Evolutionary conservation across 345 rosid genomes (phyloP), one percentile per base, ranked within the genome.

Genomic region (Draba incana): DNA sequence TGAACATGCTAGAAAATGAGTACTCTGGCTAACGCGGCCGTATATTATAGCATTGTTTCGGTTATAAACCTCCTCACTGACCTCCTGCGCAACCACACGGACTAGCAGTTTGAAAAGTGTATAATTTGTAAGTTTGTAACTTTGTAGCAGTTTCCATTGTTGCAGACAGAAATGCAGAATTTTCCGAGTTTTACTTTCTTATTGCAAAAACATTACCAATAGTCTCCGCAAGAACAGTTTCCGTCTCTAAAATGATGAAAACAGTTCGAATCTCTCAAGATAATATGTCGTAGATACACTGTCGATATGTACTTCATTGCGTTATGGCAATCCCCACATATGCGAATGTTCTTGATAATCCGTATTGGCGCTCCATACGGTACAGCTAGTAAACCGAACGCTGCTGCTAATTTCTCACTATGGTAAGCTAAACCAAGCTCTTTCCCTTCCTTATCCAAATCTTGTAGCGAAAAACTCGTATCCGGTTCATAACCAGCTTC

Each of bases 251-350:
- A 94, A 70, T 91, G 99, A 78, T 91, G 99, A 78, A 91, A 94
- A 41, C 96, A 85, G 66, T 94, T 91, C 4, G 97, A 88, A 78
- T 91, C 97, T 77, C 96, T 81, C 77, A 94, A 77, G 66, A 89
- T 77, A 45, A 94, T 82, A 75, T 83, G 87, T 25, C 90, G 84
- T 33, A 3, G 42, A 77, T 71, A 91, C 16, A 86, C 87, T 28
- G 20, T 74, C 1, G 99, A 94, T 71, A 89, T 81, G 47, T 74
- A 84, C 70, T 84, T 86, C 95, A 94, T 85, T 38, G 96, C 99
- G 56, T 57, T 70, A 61, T 88, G 99, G 55, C 96, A 94, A 71
- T 94, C 99, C 23, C 97, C 96, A 65, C 99, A 94, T 72, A 93
- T 84, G 16, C 95, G 81, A 13, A 94, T 91, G 64, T 94, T 94